phyloP scores from a whole-genome alignment of 2,329 filamentous ascomycete genomes.

The Sarocladium strictum region DNA sequence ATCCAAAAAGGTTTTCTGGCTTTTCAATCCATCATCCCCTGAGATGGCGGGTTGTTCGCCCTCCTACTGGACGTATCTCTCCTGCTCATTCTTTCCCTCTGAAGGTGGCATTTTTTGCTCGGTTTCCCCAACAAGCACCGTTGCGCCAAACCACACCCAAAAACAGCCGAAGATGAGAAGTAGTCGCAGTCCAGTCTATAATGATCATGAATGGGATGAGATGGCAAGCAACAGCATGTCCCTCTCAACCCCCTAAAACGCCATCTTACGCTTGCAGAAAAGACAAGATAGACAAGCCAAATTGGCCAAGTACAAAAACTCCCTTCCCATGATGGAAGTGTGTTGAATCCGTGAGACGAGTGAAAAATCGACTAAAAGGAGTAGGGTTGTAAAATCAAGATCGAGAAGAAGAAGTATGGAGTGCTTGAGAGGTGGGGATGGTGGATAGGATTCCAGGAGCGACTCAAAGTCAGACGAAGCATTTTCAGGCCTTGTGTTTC shows the following conservation, averaged over 20 bases:
- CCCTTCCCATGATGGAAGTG: background rate
- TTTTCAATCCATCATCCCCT: background rate
- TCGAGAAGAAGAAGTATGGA: no score
- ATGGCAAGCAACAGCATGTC: background rate
- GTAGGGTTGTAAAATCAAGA: constrained; percentile 6
- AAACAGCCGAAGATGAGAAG: background rate
- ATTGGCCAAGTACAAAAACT: background rate
- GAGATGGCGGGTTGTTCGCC: background rate
- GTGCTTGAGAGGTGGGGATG: no score
- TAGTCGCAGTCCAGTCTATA: background rate
- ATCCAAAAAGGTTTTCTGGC: constrained; percentile 5
- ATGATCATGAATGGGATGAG: background rate
- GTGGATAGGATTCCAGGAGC: no score
- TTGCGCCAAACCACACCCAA: constrained; percentile 6
- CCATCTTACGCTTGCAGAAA: constrained; percentile 5
- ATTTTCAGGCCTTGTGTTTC: constrained; percentile 20
- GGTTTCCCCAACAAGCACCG: constrained; percentile 4
- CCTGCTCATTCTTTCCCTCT: background rate
- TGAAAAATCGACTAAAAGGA: constrained; percentile 11
- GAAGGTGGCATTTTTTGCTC: constrained; percentile 1
- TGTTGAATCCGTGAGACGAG: background rate
- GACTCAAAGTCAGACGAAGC: constrained; percentile 3
- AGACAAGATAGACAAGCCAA: background rate
- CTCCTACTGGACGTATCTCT: background rate
- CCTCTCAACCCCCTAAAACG: background rate